Base-by-base conservation (phyloP, 441 rosid species). In the Syzygium syzygioides region DNA sequence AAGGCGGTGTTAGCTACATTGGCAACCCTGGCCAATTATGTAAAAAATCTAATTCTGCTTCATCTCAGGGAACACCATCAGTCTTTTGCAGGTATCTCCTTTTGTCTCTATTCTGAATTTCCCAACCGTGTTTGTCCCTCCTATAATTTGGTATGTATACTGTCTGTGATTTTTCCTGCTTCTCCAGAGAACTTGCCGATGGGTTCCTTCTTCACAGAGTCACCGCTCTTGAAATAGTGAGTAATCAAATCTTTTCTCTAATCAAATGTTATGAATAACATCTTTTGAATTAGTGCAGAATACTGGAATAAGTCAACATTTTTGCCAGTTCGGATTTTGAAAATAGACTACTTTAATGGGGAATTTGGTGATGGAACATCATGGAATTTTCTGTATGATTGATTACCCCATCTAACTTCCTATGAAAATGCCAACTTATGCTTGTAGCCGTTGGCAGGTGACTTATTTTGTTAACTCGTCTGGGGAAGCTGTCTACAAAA, bases 201-300 rank as follows among this genome's bases (percentile, higher is more conserved):
- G 96, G 98, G 54, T 94, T 96, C 92, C 98, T 97, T 92, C 97
- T 97, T 57, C 98, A 96, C 86, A 93, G 95, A 93, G 94, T 95
- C 87, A 89, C 91, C 92, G 88, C 92, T 48, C 89, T 91, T 41
- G 96, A 94, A 90, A 93, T 97, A 91, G 98, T 94, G 91, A 89
- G 99, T 90, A 89, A 79, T 86, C 85, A 30, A 23, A 28, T 85
- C 60, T 34, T 88, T 87, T 88, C 55, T 53, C 25, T 41, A 34
- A 34, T 54, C 34, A 28, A 52, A 14, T 52, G 45, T 85, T n/a
- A 53, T 85, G n/a, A 23, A 87, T 64, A 18, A 26, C n/a, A 48
- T 88, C 9, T 30, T 54, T 19, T 57, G 57, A 76, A 30, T 56
- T 71, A 14, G 54, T 30, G 80, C 57, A 66, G 28, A 37, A 2